Evolutionary conservation across 139 green algal genomes (phyloP), one percentile per base, ranked within the genome.

Genomic region (Picochlorum sp.): DNA sequence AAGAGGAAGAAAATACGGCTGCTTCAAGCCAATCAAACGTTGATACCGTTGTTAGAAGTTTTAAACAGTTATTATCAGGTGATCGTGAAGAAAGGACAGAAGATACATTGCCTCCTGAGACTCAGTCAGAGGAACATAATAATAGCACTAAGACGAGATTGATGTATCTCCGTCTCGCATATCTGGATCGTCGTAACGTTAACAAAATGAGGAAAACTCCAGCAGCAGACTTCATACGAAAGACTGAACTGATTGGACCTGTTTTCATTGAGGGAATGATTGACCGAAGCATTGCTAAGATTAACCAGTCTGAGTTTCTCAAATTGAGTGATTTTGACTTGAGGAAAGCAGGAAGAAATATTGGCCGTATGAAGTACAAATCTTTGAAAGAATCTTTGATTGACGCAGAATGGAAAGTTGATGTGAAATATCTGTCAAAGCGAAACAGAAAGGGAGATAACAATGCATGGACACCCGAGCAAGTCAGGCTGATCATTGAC

Each of bases 371-470:
- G 16, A 54, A 54, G 18, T 54, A 24, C 18, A 54, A 54, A 54
- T 20, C 16, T 54, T 20, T 54, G 24, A 54, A 54, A 54, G 16
- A 54, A 13, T n/a, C 47, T 23, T 54, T 54, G 47, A 54, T 54
- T 54, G 47, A 20, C 16, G 18, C 47, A n/a, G 47, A 54, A 54
- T n/a, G 47, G 18, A 54, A 54, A 20, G 47, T 54, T n/a, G 18
- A 54, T 54, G 18, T 20, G 16, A 54, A 54, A 3, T 54, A 54
- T 54, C 47, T 54, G 16, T 23, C 18, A n/a, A 54, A 54, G 18
- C 15, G 18, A 54, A 54, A 54, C 18, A 54, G 47, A 20, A 54
- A n/a, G 47, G 47, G 47, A 54, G 16, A 54, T n/a, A 54, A 54
- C 47, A n/a, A 54, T 20, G 18, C 16, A 5, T 54, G 47, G 47